Percentiles rank a stretch among this genome's conserved stretches.
Evolutionary conservation across 495 filamentous ascomycete genomes (phyloP).

Genomic region (Rhypophila decipiens): DNA sequence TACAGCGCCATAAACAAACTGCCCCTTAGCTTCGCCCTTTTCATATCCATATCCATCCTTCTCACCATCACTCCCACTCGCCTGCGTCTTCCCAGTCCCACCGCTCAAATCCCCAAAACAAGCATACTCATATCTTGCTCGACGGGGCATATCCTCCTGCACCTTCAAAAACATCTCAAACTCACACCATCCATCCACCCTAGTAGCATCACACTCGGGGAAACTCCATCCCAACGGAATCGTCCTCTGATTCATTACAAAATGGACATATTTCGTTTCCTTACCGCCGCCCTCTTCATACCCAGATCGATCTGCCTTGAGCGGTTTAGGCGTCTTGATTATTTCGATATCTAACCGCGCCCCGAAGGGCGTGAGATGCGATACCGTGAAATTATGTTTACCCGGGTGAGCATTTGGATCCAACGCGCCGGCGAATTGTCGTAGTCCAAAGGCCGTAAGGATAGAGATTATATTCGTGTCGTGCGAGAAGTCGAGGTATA

Average conservation of each 20-base stretch:
- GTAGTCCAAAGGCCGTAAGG: constrained; percentile 67
- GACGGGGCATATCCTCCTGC: constrained; percentile 36
- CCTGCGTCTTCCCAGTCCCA: too few species aligned
- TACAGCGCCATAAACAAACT: too few species aligned
- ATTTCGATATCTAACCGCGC: constrained; percentile 59
- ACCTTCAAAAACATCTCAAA: constrained; percentile 48
- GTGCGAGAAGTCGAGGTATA: constrained; percentile 82
- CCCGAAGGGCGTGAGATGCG: constrained; percentile 54
- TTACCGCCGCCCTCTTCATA: constrained; percentile 20
- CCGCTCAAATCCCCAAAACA: constrained; percentile 48
- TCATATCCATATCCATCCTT: too few species aligned
- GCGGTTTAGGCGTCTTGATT: constrained; percentile 48
- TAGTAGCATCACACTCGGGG: constrained; percentile 44
- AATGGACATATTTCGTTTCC: constrained; percentile 55
- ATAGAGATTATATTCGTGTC: constrained; percentile 74
- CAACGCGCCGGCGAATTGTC: constrained; percentile 52
- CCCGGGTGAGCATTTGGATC: constrained; percentile 36
- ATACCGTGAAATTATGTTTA: constrained; percentile 47
- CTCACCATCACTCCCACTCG: too few species aligned
- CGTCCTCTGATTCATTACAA: constrained; percentile 58
- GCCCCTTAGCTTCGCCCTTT: too few species aligned
- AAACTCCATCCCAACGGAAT: constrained; percentile 52
- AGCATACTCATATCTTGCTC: constrained; percentile 46
- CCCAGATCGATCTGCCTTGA: constrained; percentile 34
- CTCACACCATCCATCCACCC: constrained; percentile 63